A percentile compares a stretch with the other conserved stretches of the same genome.
phyloP scores from a whole-genome alignment of 2,329 filamentous ascomycete genomes.

The Cladosporium cucumerinum region DNA sequence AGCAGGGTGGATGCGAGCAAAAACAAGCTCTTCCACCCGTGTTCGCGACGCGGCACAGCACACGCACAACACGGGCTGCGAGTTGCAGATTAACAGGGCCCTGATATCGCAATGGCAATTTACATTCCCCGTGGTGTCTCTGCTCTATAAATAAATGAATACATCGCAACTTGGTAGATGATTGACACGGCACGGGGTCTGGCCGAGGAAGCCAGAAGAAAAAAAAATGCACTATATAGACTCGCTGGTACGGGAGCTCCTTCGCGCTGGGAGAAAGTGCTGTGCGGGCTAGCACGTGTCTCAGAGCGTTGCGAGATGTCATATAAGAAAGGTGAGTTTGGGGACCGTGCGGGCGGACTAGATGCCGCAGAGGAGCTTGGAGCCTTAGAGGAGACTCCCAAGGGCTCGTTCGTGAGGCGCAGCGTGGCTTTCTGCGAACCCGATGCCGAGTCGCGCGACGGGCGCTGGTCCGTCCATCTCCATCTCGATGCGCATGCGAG shows the following conservation, averaged over 20 bases:
- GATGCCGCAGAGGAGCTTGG: background rate
- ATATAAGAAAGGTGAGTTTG: background rate
- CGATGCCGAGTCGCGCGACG: background rate
- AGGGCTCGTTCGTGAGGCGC: background rate
- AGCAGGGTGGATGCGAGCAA: background rate
- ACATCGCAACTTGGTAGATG: background rate
- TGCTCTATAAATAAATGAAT: background rate
- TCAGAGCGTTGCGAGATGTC: conserved; percentile 9
- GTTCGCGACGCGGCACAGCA: background rate
- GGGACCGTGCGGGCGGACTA: background rate
- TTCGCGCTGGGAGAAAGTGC: background rate
- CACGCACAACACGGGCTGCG: background rate
- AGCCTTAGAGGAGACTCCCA: background rate
- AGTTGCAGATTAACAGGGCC: conserved; percentile 2
- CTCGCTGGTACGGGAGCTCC: background rate
- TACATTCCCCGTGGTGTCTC: background rate
- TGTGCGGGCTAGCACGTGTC: conserved; percentile 12
- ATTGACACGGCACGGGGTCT: background rate
- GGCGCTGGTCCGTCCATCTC: background rate
- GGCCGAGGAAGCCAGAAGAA: background rate
- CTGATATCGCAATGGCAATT: background rate
- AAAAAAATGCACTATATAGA: background rate
- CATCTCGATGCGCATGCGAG: background rate
- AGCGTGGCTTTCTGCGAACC: background rate
- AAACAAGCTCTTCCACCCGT: conserved; percentile 2